Evolutionary conservation across 1,139 yeast genomes (phyloP).

Genomic region (Hansenula lynferdii): DNA sequence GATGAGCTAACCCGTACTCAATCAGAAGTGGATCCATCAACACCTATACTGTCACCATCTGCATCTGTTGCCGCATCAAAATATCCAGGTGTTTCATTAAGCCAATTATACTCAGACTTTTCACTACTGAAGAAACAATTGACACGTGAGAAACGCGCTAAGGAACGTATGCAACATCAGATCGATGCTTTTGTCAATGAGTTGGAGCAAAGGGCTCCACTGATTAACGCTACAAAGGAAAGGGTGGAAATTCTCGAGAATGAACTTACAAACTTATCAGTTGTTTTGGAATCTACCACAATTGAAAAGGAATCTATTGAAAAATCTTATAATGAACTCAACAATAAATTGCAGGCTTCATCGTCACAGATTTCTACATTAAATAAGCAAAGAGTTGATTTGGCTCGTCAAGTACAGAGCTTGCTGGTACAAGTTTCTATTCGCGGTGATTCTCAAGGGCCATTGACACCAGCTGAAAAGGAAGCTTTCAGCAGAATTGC

Average conservation of each 20-base stretch:
- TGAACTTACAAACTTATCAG: conserved; percentile 48
- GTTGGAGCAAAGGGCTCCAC: conserved; percentile 76
- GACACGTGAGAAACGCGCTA: conserved; percentile 65
- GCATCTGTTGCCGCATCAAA: conserved; percentile 41
- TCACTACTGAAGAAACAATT: conserved; percentile 61
- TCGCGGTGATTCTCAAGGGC: conserved; percentile 45
- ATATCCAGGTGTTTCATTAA: conserved; percentile 56
- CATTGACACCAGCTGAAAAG: conserved; percentile 55
- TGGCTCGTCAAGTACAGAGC: conserved; percentile 75
- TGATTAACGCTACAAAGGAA: conserved; percentile 62
- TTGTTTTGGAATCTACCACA: conserved; percentile 38
- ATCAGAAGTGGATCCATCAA: conserved; percentile 7
- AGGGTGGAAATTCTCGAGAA: conserved; percentile 43
- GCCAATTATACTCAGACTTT: conserved; percentile 66
- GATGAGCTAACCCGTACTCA: conserved; percentile 29
- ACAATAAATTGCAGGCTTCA: conserved; percentile 30
- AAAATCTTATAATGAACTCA: conserved; percentile 21
- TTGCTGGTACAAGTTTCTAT: conserved; percentile 64
- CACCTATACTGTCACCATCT: conserved; percentile 33
- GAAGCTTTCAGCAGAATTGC: conserved; percentile 31
- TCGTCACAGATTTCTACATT: conserved; percentile 36
- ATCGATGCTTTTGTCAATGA: conserved; percentile 69
- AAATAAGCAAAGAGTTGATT: conserved; percentile 58
- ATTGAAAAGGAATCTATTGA: conserved; percentile 36
- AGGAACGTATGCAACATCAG: conserved; percentile 65